These are phyloP conservation scores for Chloromonas sp. DNA, from an alignment of 163 green algal species.

Conservation along the genomic window DNA sequence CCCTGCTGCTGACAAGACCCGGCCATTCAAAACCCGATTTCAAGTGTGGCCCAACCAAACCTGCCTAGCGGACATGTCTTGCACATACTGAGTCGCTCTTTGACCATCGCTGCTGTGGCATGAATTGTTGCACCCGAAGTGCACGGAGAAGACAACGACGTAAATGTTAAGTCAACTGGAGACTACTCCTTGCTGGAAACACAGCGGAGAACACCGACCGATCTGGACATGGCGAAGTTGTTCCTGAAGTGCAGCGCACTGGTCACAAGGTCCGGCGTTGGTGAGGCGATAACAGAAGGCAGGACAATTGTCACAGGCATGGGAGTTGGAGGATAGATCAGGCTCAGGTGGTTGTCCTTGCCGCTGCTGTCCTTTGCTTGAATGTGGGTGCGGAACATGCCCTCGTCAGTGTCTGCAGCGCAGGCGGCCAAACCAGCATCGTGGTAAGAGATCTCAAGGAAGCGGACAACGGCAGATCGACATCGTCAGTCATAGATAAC, in stretches of 20 bases:
- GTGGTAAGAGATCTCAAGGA: neutral
- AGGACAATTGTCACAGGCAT: neutral
- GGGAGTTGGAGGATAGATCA: neutral
- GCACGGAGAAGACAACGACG: too few species aligned
- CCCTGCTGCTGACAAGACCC: too few species aligned
- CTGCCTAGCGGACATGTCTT: too few species aligned
- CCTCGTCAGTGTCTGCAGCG: slow-evolving; percentile 7
- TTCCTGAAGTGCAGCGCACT: slow-evolving; percentile 65
- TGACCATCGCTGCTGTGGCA: too few species aligned
- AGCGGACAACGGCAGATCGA: neutral
- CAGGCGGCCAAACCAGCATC: neutral
- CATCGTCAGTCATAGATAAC: too few species aligned
- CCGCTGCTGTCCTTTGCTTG: neutral
- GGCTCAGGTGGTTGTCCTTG: slow-evolving; percentile 8
- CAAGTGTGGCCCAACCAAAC: too few species aligned
- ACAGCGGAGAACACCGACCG: neutral
- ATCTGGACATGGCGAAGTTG: slow-evolving; percentile 55
- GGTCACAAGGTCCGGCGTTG: slow-evolving; percentile 18
- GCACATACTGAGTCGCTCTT: too few species aligned
- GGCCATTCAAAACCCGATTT: too few species aligned
- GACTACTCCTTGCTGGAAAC: neutral
- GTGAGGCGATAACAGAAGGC: neutral
- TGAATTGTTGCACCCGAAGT: too few species aligned
- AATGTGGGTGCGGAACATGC: slow-evolving; percentile 13
- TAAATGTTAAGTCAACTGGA: too few species aligned